Evolutionary conservation across 495 filamentous ascomycete species (phyloP).

Genomic region (Talaromyces liani): DNA sequence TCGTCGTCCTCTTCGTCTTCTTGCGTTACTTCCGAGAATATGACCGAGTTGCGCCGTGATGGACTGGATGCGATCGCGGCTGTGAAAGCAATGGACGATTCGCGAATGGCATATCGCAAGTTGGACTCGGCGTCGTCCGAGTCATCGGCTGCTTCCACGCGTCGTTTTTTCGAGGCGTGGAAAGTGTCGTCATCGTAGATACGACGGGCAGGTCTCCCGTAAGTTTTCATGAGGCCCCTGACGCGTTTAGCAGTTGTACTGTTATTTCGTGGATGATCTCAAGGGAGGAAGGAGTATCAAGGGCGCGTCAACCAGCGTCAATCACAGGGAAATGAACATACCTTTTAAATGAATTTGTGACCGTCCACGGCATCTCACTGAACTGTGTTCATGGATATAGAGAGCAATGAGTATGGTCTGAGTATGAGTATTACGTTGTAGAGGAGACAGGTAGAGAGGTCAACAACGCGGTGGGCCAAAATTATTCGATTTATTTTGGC

Average conservation of each 20-base stretch:
- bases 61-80: slow-evolving; percentile 40
- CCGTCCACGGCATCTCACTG: slow-evolving; percentile 47
- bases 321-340: slow-evolving; percentile 15
- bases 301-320: neutral
- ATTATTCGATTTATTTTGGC: neutral
- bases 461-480: slow-evolving; percentile 3
- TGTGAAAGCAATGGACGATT: slow-evolving; percentile 37
- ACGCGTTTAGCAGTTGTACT: neutral
- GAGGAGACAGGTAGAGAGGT: neutral
- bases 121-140: slow-evolving; percentile 41
- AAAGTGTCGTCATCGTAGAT: slow-evolving; percentile 39
- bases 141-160: slow-evolving; percentile 32
- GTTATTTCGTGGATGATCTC: neutral
- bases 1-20: slow-evolving; percentile 11
- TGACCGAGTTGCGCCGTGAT: slow-evolving; percentile 36
- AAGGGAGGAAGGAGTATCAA: neutral
- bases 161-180: slow-evolving; percentile 38
- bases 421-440: neutral
- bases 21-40: slow-evolving; percentile 39
- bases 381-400: slow-evolving; percentile 10
- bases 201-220: slow-evolving; percentile 42
- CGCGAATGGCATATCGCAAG: slow-evolving; percentile 41
- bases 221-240: slow-evolving; percentile 48
- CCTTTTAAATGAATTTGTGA: slow-evolving; percentile 53
- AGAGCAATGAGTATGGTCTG: slow-evolving; percentile 2